These are phyloP conservation scores for Beauveria australis DNA, from an alignment of 2,329 filamentous ascomycete genomes.

Conservation along the genomic window DNA sequence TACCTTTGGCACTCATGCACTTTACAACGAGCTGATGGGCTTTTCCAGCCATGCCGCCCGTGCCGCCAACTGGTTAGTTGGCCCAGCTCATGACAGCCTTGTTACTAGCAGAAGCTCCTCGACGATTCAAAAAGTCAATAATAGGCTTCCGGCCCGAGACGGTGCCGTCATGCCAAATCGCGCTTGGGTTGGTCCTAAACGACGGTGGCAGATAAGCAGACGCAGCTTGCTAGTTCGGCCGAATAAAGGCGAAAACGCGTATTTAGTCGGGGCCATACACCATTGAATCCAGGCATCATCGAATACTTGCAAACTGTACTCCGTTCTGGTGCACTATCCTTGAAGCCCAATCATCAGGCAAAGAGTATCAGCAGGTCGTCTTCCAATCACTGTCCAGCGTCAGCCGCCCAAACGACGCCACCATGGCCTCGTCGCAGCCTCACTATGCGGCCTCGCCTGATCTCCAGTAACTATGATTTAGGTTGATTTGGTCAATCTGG, in stretches of 20 bases:
- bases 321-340: not conserved
- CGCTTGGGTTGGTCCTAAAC: too few species aligned
- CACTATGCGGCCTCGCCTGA: not conserved
- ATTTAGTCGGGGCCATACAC: not conserved
- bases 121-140: not conserved
- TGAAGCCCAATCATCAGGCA: not conserved
- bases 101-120: not conserved
- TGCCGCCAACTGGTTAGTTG: not conserved
- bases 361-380: not conserved
- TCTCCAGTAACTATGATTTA: not conserved
- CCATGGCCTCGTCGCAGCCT: not conserved
- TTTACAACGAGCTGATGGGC: not conserved
- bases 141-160: not conserved
- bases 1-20: not conserved
- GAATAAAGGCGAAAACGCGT: not conserved
- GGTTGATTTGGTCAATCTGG: not conserved
- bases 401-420: not conserved
- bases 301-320: not conserved
- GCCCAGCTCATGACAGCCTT: too few species aligned
- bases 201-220: not conserved
- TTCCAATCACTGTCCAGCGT: not conserved
- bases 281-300: not conserved
- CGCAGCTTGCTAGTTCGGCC: not conserved
- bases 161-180: not conserved
- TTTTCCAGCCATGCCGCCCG: not conserved